Evolutionary conservation across 2,329 filamentous ascomycete genomes (phyloP), one percentile per base, ranked within the genome.

Genomic region (Sclerotinia borealis): DNA sequence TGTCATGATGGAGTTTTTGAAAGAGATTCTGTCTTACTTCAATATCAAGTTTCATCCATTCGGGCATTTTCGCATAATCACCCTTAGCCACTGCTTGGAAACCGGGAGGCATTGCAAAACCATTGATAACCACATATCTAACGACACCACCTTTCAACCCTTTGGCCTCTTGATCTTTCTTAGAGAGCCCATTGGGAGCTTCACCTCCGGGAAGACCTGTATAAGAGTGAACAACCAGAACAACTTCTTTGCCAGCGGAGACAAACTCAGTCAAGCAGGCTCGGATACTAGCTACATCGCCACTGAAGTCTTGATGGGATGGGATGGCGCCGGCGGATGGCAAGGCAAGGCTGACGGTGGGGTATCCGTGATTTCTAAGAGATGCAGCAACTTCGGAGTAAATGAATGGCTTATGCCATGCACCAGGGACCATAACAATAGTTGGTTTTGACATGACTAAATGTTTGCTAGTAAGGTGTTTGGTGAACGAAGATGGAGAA

Each of bases 81-180:
- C 60, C 63, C 48, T 61, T 55, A 22, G 62, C 63, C 31, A 50
- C 27, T 39, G 36, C 56, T 48, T 59, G 54, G 49, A 49, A 41
- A 7, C 39, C 66, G 13, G 65, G 54, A 58, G 68, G 64, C 48
- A 61, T 63, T 1, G 74, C 67, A 62, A 78, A 74, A 3, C 72
- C 75, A 43, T 76, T 76, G 56, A 79, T 74, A 1, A 75, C 73
- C 54, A 76, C 77, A 63, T 73, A 75, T 36, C 74, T 64, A n/a
- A 70, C 55, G 6, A 79, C 68, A 0, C 78, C 77, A 3, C 77
- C 77, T 59, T 72, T 73, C 63, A 77, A 72, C 0, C 77, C 77
- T n/a, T 69, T 64, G 11, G 25, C 25, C 31, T 51, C 48, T 19
- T 36, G 47, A 19, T 61, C 59, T 3, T 36, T 49, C 27, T 31